Percentiles rank a stretch among this genome's conserved stretches.
These are phyloP conservation scores for Plasmodium malariae DNA, from an alignment of 169 alveolate species.

Conservation along the genomic window DNA sequence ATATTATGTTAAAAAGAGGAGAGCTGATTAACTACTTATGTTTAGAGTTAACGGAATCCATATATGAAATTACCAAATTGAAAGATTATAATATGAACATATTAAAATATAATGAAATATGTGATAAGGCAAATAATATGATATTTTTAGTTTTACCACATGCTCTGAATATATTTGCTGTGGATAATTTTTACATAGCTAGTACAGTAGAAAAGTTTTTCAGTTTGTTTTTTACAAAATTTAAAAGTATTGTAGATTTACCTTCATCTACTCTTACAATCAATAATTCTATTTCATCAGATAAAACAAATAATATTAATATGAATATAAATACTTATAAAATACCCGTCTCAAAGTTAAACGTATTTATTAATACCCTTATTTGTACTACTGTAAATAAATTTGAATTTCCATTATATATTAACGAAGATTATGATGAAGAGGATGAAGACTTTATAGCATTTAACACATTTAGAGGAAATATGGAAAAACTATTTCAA, in stretches of 20 bases:
- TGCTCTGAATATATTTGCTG: conserved; percentile 50
- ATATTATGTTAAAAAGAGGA: conserved; percentile 60
- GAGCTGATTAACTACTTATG: conserved; percentile 55
- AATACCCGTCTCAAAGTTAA: conserved; percentile 39
- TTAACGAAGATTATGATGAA: conserved; percentile 67
- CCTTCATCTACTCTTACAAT: not conserved
- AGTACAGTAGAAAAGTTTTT: conserved; percentile 61
- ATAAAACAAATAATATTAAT: not conserved
- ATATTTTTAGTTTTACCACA: conserved; percentile 49
- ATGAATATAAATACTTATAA: conserved; percentile 20
- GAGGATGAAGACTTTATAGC: conserved; percentile 63
- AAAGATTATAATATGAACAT: conserved; percentile 44
- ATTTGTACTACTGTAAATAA: conserved; percentile 60
- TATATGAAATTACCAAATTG: conserved; percentile 35
- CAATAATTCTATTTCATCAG: not conserved
- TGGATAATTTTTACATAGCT: conserved; percentile 37
- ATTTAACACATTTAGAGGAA: conserved; percentile 50
- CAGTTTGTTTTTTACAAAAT: conserved; percentile 67
- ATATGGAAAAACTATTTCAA: conserved; percentile 61
- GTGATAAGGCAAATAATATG: conserved; percentile 38
- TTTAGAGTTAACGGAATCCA: conserved; percentile 56
- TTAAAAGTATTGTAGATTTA: conserved; percentile 33
- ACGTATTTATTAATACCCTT: conserved; percentile 31
- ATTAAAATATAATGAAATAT: conserved; percentile 36
- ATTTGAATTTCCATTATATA: conserved; percentile 45